These are phyloP conservation scores for Usnea hakonensis DNA, from an alignment of 495 filamentous ascomycete species.

Conservation along the genomic window DNA sequence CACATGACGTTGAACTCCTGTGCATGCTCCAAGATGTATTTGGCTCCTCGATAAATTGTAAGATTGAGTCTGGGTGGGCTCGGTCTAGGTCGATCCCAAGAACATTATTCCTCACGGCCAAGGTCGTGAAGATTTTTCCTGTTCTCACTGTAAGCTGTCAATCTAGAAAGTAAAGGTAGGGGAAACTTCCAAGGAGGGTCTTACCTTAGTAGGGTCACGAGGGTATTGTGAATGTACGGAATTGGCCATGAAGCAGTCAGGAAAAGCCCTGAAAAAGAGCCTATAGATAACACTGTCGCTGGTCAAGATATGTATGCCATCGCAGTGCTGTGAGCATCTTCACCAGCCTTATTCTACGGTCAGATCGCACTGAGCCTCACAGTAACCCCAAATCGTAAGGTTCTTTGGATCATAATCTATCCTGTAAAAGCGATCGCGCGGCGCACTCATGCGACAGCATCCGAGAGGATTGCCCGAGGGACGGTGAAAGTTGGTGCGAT, in stretches of 20 bases:
- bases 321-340: background rate
- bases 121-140: slow-evolving; percentile 63
- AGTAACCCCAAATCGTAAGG: slow-evolving; percentile 73
- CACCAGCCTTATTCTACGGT: slow-evolving; percentile 68
- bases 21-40: slow-evolving; percentile 52
- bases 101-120: slow-evolving; percentile 63
- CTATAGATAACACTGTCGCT: slow-evolving; percentile 62
- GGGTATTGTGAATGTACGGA: slow-evolving; percentile 86
- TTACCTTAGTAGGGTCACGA: slow-evolving; percentile 58
- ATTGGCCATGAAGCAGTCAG: slow-evolving; percentile 67
- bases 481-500: slow-evolving; percentile 54
- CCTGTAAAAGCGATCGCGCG: slow-evolving; percentile 84
- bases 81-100: slow-evolving; percentile 54
- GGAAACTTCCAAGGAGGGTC: background rate
- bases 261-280: slow-evolving; percentile 70
- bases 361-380: slow-evolving; percentile 62
- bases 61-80: slow-evolving; percentile 44
- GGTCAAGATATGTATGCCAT: background rate
- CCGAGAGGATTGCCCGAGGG: slow-evolving; percentile 58
- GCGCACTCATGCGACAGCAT: slow-evolving; percentile 77
- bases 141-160: slow-evolving; percentile 45
- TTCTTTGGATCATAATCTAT: slow-evolving; percentile 62
- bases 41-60: slow-evolving; percentile 52
- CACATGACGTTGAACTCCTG: slow-evolving; percentile 59
- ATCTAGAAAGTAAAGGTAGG: background rate